Evolutionary conservation across 2,329 filamentous ascomycete species (phyloP), one percentile per base, ranked within the genome.

Genomic region (Aspergillus tubingensis): DNA sequence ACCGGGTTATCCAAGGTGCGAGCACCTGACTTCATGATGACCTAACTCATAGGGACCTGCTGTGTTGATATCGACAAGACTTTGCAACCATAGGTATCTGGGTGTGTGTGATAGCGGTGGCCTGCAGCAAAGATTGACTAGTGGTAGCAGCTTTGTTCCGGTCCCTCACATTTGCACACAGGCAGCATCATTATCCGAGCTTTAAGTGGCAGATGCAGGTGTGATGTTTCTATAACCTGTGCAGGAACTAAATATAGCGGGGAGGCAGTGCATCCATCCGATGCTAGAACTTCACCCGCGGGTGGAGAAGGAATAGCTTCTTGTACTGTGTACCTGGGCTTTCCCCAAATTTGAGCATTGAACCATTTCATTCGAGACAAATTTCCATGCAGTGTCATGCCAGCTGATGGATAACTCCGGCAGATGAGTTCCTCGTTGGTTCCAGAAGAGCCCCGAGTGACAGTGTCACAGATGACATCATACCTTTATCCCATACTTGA

Each of bases 21-120:
- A n/a, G 21, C 32, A 48, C 39, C 49, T 62, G 60, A 62, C 60
- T 39, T 59, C 60, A 62, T 59, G 25, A 62, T 62, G 57, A 62
- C 53, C 57, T 59, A 62, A 61, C 41, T 36, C 32, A 30, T 13
- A 15, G 19, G 23, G 10, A 11, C 41, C 10, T 2, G 8, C 10
- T 5, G 41, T 21, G 41, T 13, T 21, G 41, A 44, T 43, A 7
- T 21, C 17, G 41, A 21, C 15, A 30, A 30, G 27, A 30, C 8
- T 30, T 5, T 36, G 32, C 41, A 23, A 21, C 11, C 27, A 43
- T 43, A 17, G 17, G n/a, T 19, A 43, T 43, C 17, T 17, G 39
- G n/a, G 3, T 10, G 8, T 43, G 39, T 36, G 39, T 17, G 39
- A 19, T 43, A 19, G 39, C 15, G 15, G 39, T 43, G 43, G 10